phyloP scores from a whole-genome alignment of 2,329 filamentous ascomycete genomes.

The Ophidiomyces ophidiicola region DNA sequence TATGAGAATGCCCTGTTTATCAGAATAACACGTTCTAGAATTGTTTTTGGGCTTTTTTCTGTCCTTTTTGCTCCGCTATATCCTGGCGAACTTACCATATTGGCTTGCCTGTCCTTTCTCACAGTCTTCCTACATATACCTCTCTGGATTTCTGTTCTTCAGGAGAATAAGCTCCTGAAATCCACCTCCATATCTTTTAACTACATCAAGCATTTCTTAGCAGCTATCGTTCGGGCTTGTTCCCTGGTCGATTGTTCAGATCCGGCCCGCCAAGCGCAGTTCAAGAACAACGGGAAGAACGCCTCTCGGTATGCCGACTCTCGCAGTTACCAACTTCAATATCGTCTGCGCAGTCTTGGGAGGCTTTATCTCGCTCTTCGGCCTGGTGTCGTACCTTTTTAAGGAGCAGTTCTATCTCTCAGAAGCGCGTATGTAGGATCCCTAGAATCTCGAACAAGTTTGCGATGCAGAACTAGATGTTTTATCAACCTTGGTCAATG shows the following conservation, averaged over 20 bases:
- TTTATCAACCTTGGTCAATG: constrained; percentile 1
- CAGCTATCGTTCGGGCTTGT: neutral
- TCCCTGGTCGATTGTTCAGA: neutral
- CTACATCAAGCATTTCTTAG: constrained; percentile 9
- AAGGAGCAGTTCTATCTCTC: constrained; percentile 88
- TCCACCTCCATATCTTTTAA: constrained; percentile 5
- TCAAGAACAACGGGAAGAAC: constrained; percentile 1
- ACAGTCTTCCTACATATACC: neutral
- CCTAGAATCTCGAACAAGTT: neutral
- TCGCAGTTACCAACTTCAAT: constrained; percentile 66
- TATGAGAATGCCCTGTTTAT: constrained; percentile 21
- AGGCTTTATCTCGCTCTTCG: constrained; percentile 82
- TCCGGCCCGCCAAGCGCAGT: constrained; percentile 9
- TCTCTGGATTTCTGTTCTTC: neutral
- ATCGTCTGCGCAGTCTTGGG: constrained; percentile 68
- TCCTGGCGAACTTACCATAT: neutral
- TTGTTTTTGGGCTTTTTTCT: constrained; percentile 4
- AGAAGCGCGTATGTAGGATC: constrained; percentile 58
- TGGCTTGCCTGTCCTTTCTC: neutral
- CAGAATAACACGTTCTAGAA: constrained; percentile 29
- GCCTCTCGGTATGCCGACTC: constrained; percentile 42
- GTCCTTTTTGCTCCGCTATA: neutral
- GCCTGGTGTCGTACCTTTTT: constrained; percentile 73
- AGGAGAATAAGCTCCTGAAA: neutral
- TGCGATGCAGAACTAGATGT: too few relatives aligned